Conservation (phyloP, 2,329 filamentous ascomycete genomes). For the Venturia effusa region DNA sequence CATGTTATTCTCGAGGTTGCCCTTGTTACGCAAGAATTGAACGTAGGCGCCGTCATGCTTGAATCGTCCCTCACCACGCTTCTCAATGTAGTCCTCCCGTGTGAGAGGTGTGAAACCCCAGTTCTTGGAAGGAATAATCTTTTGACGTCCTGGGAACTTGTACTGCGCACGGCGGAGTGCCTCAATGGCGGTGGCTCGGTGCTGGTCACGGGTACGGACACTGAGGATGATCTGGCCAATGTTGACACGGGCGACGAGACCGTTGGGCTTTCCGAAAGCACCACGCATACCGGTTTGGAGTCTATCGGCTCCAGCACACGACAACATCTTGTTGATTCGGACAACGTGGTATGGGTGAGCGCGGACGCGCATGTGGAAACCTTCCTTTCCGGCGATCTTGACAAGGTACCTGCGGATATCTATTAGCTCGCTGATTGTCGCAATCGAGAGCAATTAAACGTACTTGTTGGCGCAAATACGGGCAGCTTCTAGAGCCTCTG, state of each 20-base stretch:
- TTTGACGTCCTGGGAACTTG: slow-evolving; percentile 99
- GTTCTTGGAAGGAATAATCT: slow-evolving; percentile 99
- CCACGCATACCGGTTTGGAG: slow-evolving; percentile 99
- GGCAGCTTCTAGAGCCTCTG: slow-evolving; percentile 97
- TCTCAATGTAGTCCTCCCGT: slow-evolving; percentile 93
- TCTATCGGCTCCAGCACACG: slow-evolving; percentile 99
- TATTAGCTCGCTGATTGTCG: slow-evolving; percentile 14
- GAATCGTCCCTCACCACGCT: slow-evolving; percentile 87
- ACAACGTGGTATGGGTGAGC: slow-evolving; percentile 99
- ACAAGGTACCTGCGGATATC: slow-evolving; percentile 46
- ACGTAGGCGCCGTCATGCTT: slow-evolving; percentile 99
- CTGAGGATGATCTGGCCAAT: slow-evolving; percentile 98
- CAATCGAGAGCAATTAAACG: slow-evolving; percentile 19
- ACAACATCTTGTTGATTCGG: slow-evolving; percentile 99
- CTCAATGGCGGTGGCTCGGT: slow-evolving; percentile 89
- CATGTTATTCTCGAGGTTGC: slow-evolving; percentile 76
- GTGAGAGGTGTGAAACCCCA: slow-evolving; percentile 99
- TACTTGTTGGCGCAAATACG: slow-evolving; percentile 99
- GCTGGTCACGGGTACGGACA: slow-evolving; percentile 90
- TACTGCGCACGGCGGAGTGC: slow-evolving; percentile 98
- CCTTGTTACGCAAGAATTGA: slow-evolving; percentile 96
- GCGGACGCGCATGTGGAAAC: slow-evolving; percentile 62
- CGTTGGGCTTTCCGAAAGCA: slow-evolving; percentile 99
- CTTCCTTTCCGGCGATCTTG: slow-evolving; percentile 59
- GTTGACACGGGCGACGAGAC: slow-evolving; percentile 98